Base-by-base conservation (phyloP, 2,329 filamentous ascomycete species). In the Cladosporium oxysporum region DNA sequence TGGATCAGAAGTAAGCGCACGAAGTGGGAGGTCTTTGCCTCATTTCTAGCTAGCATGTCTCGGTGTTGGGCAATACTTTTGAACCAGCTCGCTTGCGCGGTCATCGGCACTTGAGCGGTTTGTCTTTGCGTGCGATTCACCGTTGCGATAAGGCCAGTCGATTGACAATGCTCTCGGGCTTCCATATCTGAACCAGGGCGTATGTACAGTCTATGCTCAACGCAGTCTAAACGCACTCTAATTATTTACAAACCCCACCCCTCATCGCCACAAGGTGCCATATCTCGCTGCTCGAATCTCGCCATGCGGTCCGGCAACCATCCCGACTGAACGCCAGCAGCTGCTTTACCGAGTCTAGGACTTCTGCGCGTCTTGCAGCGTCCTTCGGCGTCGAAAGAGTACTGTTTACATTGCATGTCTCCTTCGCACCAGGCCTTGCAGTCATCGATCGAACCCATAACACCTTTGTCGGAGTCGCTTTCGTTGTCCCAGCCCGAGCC, bases 401-500 rank as follows among this genome's bases (percentile, higher is more conserved):
- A 74, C 62, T 74, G 73, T 29, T 68, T 57, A 58, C 73, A 74
- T 12, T 29, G 62, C 18, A 47, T 37, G 33, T 66, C 64, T 12
- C n/a, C 55, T n/a, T 68, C 63, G 29, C 73, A 74, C 10, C 69
- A 66, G 16, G 49, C 58, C 10, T 62, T 62, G 53, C 73, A 74
- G 5, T 55, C 69, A n/a, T 69, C 69, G 12, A 71, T 52, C 16
- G 67, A 66, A 0, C 49, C 35, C 18, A 69, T 68, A 0, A 53
- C 49, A 1, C 65, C 62, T 26, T 68, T 59, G 29, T 72, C 69
- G 3, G 69, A 50, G 6, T 71, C 66, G 28, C 69, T 69, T 31
- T 70, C 65, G 18, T 74, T 74, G 63, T 73, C 63, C 73, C 71
- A 74, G 47, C 71, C 66, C 3, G 12, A 50, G 47, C 71, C 66